phyloP scores from a whole-genome alignment of 2,329 filamentous ascomycete genomes.

The Cercospora sp. region DNA sequence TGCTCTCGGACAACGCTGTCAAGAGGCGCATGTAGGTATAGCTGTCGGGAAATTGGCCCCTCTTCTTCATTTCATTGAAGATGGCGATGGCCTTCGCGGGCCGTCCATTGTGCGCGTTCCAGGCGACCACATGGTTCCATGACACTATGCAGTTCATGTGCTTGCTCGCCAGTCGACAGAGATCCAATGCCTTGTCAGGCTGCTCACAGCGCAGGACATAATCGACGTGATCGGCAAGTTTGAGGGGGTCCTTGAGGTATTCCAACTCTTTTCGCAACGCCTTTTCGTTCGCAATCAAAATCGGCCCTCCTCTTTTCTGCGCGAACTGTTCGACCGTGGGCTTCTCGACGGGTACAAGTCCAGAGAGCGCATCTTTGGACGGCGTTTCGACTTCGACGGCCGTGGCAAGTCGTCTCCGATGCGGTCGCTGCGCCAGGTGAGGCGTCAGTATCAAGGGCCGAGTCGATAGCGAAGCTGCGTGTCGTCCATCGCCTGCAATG shows the following conservation, averaged over 20 bases:
- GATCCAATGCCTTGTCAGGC: conserved; percentile 65
- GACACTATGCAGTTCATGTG: conserved; percentile 67
- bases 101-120: conserved; percentile 63
- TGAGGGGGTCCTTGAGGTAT: conserved; percentile 68
- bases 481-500: conserved; percentile 38
- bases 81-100: conserved; percentile 70
- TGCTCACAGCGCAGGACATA: conserved; percentile 60
- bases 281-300: conserved; percentile 28
- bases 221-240: conserved; percentile 68
- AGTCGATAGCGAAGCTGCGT: conserved; percentile 18
- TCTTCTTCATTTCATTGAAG: conserved; percentile 99
- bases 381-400: conserved; percentile 4
- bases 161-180: conserved; percentile 70
- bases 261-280: conserved; percentile 58
- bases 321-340: conserved; percentile 1
- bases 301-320: conserved; percentile 10
- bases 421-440: conserved; percentile 13
- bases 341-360: conserved; percentile 35
- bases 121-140: conserved; percentile 84
- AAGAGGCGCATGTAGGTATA: conserved; percentile 85
- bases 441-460: conserved; percentile 32
- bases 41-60: conserved; percentile 74
- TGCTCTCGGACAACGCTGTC: conserved; percentile 66
- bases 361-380: conserved; percentile 28
- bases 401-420: conserved; percentile 19